Evolutionary conservation across 208 protist genomes (phyloP), one percentile per base, ranked within the genome.

Genomic region (Vickermania spadyakhi): DNA sequence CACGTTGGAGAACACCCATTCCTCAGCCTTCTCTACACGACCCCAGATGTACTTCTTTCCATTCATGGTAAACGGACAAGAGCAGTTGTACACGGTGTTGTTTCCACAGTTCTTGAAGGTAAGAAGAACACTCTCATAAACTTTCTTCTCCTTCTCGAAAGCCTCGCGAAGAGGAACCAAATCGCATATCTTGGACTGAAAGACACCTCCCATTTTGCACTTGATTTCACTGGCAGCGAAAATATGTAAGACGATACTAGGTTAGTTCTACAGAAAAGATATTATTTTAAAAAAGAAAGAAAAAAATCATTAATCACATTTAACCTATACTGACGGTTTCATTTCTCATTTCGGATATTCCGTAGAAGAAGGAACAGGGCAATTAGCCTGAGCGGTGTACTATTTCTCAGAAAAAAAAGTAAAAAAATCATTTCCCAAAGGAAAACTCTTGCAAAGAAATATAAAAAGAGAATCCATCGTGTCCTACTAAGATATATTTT

Each of bases 101-200:
- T 60, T 70, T 50, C 73, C 66, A 5, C 75, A 69, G 22, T 70
- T 70, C 1, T 80, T 62, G 52, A 80, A 80, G 18, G 50, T 62
- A 5, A 80, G 67, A 1, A 80, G 5, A 13, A 42, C 14, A 7
- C 30, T 56, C 42, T 60, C 64, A 53, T 76, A 70, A 11, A 76
- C 64, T 60, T 74, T 76, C 57, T 66, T 69, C 25, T 79, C 68
- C 5, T 53, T 62, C 58, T 84, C 77, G 62, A 84, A 84, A 25
- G 52, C 45, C 67, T 84, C 77, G 52, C 79, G 78, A 21, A 55
- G 52, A 14, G 62, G 59, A 36, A 74, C 60, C 21, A 84, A 27
- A n/a, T 68, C 67, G 64, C 77, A 84, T 14, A 57, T 58, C 54
- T 79, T 70, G 36, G 73, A 54, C 55, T 72, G 69, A 31, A 79